Conservation (phyloP, 148 eudicot species). For the Vaccinium macrocarpon region DNA sequence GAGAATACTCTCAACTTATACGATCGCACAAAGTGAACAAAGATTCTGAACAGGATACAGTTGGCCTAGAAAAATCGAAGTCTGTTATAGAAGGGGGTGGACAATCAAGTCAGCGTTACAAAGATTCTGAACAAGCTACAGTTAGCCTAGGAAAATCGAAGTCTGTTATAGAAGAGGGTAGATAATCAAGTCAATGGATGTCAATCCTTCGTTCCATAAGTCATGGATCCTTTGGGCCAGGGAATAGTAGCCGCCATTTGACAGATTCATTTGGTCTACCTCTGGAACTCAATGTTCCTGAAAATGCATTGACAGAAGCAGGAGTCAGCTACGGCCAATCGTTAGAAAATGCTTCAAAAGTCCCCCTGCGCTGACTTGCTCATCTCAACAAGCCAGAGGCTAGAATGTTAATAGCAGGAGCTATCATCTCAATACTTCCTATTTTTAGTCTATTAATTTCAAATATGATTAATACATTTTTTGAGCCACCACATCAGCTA, state of each 20-base stretch:
- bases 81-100: no score
- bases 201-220: slow-evolving; percentile 52
- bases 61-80: no score
- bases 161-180: slow-evolving; percentile 18
- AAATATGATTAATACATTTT: slow-evolving; percentile 29
- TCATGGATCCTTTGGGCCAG: slow-evolving; percentile 44
- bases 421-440: slow-evolving; percentile 39
- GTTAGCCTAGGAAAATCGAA: slow-evolving; percentile 26
- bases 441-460: slow-evolving; percentile 36
- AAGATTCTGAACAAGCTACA: slow-evolving; percentile 10
- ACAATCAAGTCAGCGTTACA: no score
- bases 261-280: slow-evolving; percentile 39
- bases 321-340: slow-evolving; percentile 9
- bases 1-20: slow-evolving; percentile 81
- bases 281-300: slow-evolving; percentile 21
- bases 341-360: slow-evolving; percentile 36
- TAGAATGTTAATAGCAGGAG: slow-evolving; percentile 38
- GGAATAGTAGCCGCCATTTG: slow-evolving; percentile 34
- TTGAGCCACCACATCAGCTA: slow-evolving; percentile 33
- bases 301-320: slow-evolving; percentile 14
- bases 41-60: not conserved
- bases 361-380: slow-evolving; percentile 48
- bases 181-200: slow-evolving; percentile 43
- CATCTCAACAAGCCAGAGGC: slow-evolving; percentile 56
- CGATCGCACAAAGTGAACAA: slow-evolving; percentile 50